Conservation (phyloP, 2,329 filamentous ascomycete species). For the Penicillium glabrum region DNA sequence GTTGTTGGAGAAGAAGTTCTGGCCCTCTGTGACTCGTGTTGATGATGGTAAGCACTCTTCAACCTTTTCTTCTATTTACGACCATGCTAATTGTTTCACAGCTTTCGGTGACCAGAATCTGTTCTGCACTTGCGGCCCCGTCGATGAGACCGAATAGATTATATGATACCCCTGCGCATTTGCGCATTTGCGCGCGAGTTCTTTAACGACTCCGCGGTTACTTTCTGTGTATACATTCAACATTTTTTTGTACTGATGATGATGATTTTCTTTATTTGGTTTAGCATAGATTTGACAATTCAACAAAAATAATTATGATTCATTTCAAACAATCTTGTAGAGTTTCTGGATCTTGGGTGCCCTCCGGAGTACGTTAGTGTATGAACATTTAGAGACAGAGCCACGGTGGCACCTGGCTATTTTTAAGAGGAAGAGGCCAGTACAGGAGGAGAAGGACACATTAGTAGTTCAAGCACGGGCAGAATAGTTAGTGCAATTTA, state of each 20-base stretch:
- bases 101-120: slow-evolving; percentile 89
- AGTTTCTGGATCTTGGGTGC: no score
- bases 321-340: no score
- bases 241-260: slow-evolving; percentile 22
- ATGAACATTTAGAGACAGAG: no score
- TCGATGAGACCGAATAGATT: slow-evolving; percentile 57
- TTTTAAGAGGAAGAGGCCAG: no score
- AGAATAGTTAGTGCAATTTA: no score
- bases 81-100: slow-evolving; percentile 40
- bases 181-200: slow-evolving; percentile 1
- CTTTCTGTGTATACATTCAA: slow-evolving; percentile 32
- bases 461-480: no score
- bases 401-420: no score
- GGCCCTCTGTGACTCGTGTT: slow-evolving; percentile 82
- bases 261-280: slow-evolving; percentile 1
- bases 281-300: not conserved
- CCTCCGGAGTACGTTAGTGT: no score
- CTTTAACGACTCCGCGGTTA: slow-evolving; percentile 10
- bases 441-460: no score
- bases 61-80: not conserved
- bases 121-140: slow-evolving; percentile 90
- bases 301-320: slow-evolving; percentile 1
- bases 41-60: slow-evolving; percentile 73
- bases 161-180: slow-evolving; percentile 36
- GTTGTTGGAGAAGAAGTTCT: slow-evolving; percentile 95